phyloP scores from a whole-genome alignment of 441 rosid genomes.

The Erysimum cheiri region DNA sequence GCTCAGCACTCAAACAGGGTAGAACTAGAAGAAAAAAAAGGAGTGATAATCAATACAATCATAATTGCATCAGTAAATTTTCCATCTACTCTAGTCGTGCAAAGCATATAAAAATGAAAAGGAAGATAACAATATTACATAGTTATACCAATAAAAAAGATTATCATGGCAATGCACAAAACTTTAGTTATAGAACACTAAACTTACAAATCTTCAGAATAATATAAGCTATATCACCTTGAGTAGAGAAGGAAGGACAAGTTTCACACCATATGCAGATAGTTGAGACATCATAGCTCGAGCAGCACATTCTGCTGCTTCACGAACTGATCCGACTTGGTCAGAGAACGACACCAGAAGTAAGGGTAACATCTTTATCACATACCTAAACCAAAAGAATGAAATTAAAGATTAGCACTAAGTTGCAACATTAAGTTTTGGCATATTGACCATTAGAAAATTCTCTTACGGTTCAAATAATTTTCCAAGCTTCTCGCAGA shows the following conservation, averaged over 20 bases:
- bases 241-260: slow-evolving; percentile 94
- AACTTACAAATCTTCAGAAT: slow-evolving; percentile 4
- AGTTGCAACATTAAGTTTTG: slow-evolving; percentile 23
- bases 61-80: slow-evolving; percentile 12
- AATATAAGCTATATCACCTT: slow-evolving; percentile 58
- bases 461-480: slow-evolving; percentile 95
- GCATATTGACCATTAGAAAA: slow-evolving; percentile 16
- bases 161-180: slow-evolving; percentile 25
- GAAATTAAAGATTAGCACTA: slow-evolving; percentile 11
- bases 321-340: slow-evolving; percentile 99
- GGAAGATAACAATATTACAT: slow-evolving; percentile 27
- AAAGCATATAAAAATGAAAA: slow-evolving; percentile 6
- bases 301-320: slow-evolving; percentile 99
- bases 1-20: slow-evolving; percentile 12
- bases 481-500: slow-evolving; percentile 94
- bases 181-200: slow-evolving; percentile 14
- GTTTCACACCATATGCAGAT: slow-evolving; percentile 93
- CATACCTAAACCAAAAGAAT: slow-evolving; percentile 66
- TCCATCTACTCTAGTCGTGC: slow-evolving; percentile 3
- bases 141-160: slow-evolving; percentile 17
- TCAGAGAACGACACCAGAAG: slow-evolving; percentile 98
- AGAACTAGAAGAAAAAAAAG: background rate
- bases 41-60: background rate
- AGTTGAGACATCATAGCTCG: slow-evolving; percentile 99
- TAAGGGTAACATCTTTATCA: slow-evolving; percentile 92